Conservation (phyloP, 805 yeast species). For the Wickerhamiella qilinensis region DNA sequence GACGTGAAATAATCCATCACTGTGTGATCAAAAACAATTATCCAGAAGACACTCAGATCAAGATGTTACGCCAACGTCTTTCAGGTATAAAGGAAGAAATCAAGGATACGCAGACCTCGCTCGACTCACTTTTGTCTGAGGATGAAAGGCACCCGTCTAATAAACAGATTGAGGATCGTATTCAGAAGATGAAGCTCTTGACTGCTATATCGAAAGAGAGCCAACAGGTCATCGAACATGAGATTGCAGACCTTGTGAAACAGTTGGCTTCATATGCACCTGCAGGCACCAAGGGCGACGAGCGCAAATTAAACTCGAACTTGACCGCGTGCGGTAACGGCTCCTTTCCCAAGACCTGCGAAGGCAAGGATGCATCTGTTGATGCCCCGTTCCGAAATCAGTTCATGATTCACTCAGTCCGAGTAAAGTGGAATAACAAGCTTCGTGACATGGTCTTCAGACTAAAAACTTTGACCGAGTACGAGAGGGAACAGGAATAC, state of each 20-base stretch:
- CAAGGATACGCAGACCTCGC: constrained; percentile 18
- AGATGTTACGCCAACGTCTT: constrained; percentile 16
- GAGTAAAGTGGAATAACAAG: constrained; percentile 62
- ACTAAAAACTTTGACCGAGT: constrained; percentile 35
- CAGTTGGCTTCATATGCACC: neutral
- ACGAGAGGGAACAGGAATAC: constrained; percentile 28
- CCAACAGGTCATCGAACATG: neutral
- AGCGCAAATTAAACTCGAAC: neutral
- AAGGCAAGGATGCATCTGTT: neutral
- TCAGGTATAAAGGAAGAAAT: constrained; percentile 19
- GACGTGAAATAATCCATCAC: constrained; percentile 40
- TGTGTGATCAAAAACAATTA: constrained; percentile 31
- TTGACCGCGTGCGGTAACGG: neutral
- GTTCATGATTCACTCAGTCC: constrained; percentile 55
- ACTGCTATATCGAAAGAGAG: constrained; percentile 5
- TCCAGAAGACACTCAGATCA: constrained; percentile 17
- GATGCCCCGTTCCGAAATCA: constrained; percentile 37
- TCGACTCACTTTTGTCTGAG: constrained; percentile 10
- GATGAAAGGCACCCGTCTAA: neutral
- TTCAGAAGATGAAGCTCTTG: constrained; percentile 8
- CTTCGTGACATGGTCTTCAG: constrained; percentile 48
- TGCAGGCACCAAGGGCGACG: neutral
- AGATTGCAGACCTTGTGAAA: neutral
- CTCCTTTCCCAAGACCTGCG: neutral
- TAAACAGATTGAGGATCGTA: neutral